Evolutionary conservation across 306 rosid genomes (phyloP).

Genomic region (Abrus precatorius): DNA sequence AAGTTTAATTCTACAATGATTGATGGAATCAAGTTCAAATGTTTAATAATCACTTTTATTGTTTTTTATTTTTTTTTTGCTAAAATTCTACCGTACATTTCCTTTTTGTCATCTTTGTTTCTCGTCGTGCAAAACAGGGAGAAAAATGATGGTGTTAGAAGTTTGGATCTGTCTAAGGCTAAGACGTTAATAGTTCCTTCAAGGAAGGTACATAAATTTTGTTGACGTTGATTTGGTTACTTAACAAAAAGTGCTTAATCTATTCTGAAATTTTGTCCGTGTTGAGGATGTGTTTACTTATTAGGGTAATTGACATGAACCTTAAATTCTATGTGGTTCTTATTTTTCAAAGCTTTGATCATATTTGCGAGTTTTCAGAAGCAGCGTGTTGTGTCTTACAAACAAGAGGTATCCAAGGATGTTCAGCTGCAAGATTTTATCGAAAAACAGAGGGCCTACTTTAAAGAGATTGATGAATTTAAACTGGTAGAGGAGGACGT

Average conservation of each 20-base stretch:
- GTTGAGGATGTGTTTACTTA: not conserved
- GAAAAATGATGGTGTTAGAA: slow-evolving; percentile 41
- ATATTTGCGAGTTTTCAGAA: slow-evolving; percentile 57
- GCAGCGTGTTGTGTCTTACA: slow-evolving; percentile 42
- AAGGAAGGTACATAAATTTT: slow-evolving; percentile 60
- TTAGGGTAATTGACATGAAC: not conserved
- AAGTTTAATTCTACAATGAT: not conserved
- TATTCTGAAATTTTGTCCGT: too few species aligned
- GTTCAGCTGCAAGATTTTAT: slow-evolving; percentile 65
- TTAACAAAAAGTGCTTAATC: too few species aligned
- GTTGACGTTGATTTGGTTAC: not conserved
- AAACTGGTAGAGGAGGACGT: slow-evolving; percentile 76
- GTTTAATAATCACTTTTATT: not conserved
- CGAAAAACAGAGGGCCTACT: slow-evolving; percentile 73
- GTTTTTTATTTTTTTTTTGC: not conserved
- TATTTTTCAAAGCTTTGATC: slow-evolving; percentile 32
- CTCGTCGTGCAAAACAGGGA: slow-evolving; percentile 52
- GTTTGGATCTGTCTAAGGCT: slow-evolving; percentile 45
- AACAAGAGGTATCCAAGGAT: slow-evolving; percentile 40
- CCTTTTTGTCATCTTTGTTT: not conserved
- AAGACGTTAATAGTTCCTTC: slow-evolving; percentile 57
- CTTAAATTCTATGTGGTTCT: slow-evolving; percentile 12
- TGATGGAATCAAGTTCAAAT: not conserved
- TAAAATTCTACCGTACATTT: not conserved
- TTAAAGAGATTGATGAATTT: slow-evolving; percentile 77